These are phyloP conservation scores for Aspergillus ustus DNA, from an alignment of 2,329 filamentous ascomycete species.

Conservation along the genomic window DNA sequence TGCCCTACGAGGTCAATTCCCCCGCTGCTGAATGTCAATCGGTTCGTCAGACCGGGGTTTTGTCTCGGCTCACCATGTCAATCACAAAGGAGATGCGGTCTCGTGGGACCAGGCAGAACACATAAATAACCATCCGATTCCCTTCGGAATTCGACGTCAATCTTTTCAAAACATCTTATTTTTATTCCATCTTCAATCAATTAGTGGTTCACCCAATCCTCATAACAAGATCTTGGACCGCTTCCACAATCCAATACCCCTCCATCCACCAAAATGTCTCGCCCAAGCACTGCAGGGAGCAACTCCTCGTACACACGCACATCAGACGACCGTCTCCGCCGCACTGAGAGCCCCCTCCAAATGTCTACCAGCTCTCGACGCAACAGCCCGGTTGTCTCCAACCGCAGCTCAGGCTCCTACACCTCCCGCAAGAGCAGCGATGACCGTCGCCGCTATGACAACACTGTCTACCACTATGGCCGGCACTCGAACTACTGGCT, in stretches of 20 bases:
- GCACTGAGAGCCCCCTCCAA: constrained; percentile 24
- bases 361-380: constrained; percentile 27
- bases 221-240: neutral
- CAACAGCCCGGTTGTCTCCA: constrained; percentile 20
- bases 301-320: constrained; percentile 1
- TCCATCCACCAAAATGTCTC: constrained; percentile 15
- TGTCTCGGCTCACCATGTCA: constrained; percentile 6
- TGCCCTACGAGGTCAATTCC: constrained; percentile 17
- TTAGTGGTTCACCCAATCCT: neutral
- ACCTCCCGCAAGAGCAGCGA: constrained; percentile 34
- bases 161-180: constrained; percentile 3
- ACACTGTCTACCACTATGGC: constrained; percentile 51
- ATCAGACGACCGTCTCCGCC: constrained; percentile 10
- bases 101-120: neutral
- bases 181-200: neutral
- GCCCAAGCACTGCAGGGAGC: constrained; percentile 15
- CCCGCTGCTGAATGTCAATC: constrained; percentile 12
- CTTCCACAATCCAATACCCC: constrained; percentile 3
- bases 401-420: constrained; percentile 22
- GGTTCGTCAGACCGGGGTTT: constrained; percentile 11
- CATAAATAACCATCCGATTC: constrained; percentile 2
- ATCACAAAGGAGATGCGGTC: neutral
- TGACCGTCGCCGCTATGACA: constrained; percentile 45
- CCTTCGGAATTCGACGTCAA: neutral
- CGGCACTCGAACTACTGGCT: constrained; percentile 58